Evolutionary conservation across 306 rosid genomes (phyloP), one percentile per base, ranked within the genome.

Genomic region (Lathyrus aphaca): DNA sequence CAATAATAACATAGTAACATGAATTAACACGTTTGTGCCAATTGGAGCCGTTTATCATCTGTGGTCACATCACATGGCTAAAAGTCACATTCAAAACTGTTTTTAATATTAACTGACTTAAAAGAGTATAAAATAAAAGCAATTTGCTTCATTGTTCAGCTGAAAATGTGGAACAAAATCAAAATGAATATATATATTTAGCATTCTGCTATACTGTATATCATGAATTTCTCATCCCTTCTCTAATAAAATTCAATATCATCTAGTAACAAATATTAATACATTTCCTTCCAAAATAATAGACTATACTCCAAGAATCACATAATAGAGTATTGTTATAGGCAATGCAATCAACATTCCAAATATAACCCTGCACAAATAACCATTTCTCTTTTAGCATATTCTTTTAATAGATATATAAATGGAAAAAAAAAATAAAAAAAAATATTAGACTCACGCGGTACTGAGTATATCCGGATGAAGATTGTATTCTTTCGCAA

Each of bases 391-490:
- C 6, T 39, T 50, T 74, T 27, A 72, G 44, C 25, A 49, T 17
- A 17, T 49, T 49, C 56, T 8, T 49, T 49, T 8, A 17, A 50
- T 12, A 49, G 5, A 4, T 5, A 50, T 50, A 23, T 18, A 50
- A 45, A 45, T 45, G 50, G 16, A 44, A 17, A 8, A 49, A 16
- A 4, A 49, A 16, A 16, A 8, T 35, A 0, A 0, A 40, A 9
- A 5, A 4, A 53, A 19, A 19, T n/a, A 56, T 56, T 46, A 32
- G 8, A 79, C 98, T 79, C 74, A 92, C 98, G 89, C 96, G 10
- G 98, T 92, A 84, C 98, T 92, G 6, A 92, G 96, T 74, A 92
- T 88, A 79, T 86, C 94, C 54, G 98, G 82, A 51, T 89, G 98
- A 43, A 92, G 88, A 65, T 92, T 89, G 83, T 92, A 92, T 55